phyloP scores from a whole-genome alignment of 208 protist species.

The Crithidia fasciculata region DNA sequence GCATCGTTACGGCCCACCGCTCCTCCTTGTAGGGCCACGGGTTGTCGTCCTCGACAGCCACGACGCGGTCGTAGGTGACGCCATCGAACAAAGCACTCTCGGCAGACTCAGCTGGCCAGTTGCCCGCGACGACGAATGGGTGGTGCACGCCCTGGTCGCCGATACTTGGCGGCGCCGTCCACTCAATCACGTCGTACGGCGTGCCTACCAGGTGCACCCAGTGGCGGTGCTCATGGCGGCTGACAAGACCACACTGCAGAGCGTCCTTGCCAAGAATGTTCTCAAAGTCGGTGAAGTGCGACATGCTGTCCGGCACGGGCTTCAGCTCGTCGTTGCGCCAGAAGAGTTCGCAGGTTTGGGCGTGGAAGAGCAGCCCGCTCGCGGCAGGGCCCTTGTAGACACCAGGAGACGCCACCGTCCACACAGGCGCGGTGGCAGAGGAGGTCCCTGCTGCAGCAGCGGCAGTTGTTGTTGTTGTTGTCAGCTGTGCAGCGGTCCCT shows the following conservation, averaged over 20 bases:
- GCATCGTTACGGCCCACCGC: slow-evolving; percentile 76
- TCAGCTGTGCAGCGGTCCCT: not conserved
- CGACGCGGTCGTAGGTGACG: slow-evolving; percentile 56
- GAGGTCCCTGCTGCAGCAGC: not conserved
- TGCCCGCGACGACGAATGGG: slow-evolving; percentile 47
- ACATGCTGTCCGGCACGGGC: slow-evolving; percentile 87
- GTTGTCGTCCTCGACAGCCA: slow-evolving; percentile 44
- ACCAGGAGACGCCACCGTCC: slow-evolving; percentile 28
- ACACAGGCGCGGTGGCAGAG: slow-evolving; percentile 4
- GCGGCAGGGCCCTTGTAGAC: slow-evolving; percentile 44
- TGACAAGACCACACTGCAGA: slow-evolving; percentile 78
- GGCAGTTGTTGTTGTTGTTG: not conserved
- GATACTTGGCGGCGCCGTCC: slow-evolving; percentile 45
- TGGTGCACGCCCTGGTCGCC: slow-evolving; percentile 59
- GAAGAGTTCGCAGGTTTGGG: slow-evolving; percentile 79
- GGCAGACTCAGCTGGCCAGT: slow-evolving; percentile 41
- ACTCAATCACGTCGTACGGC: slow-evolving; percentile 81
- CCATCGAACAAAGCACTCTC: slow-evolving; percentile 41
- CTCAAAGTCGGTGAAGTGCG: slow-evolving; percentile 85
- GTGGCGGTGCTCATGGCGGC: slow-evolving; percentile 61
- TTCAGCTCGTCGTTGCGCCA: slow-evolving; percentile 85
- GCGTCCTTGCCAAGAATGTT: slow-evolving; percentile 75
- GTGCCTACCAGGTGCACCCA: slow-evolving; percentile 89
- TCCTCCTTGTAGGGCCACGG: slow-evolving; percentile 60
- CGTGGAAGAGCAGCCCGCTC: slow-evolving; percentile 72